Evolutionary conservation across 192 early-diverging fungal species (phyloP).

Genomic region (Coemansia sp.): DNA sequence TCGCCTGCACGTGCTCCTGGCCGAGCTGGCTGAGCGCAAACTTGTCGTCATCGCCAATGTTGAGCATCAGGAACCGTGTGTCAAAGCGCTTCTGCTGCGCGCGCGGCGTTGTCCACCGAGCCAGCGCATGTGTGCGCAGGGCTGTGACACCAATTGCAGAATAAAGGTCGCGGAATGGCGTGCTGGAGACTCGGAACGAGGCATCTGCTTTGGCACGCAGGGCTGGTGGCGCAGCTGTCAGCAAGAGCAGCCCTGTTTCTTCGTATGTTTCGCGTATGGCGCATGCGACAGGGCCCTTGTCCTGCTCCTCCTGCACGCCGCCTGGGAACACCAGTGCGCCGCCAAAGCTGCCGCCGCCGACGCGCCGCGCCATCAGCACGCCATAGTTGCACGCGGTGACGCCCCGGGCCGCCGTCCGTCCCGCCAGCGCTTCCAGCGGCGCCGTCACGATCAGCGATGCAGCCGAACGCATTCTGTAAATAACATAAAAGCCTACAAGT

Average conservation of each 20-base stretch:
- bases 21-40: conserved; percentile 16
- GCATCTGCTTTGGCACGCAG: no score
- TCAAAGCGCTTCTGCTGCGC: conserved; percentile 32
- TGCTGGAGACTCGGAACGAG: no score
- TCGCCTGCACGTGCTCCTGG: conserved; percentile 9
- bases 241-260: conserved; percentile 70
- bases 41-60: conserved; percentile 14
- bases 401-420: background rate
- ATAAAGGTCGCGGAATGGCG: conserved; percentile 57
- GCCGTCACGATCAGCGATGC: conserved; percentile 47
- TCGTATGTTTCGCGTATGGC: conserved; percentile 81
- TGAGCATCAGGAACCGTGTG: conserved; percentile 40
- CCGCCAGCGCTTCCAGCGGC: conserved; percentile 9
- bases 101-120: conserved; percentile 50
- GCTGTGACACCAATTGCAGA: conserved; percentile 45
- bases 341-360: conserved; percentile 32
- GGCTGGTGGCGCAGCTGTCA: conserved; percentile 9
- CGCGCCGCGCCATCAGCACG: conserved; percentile 47
- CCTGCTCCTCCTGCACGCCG: conserved; percentile 31
- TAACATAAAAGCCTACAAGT: background rate
- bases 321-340: conserved; percentile 46
- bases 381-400: conserved; percentile 34
- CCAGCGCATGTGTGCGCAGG: conserved; percentile 54
- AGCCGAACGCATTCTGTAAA: conserved; percentile 1
- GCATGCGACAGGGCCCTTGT: conserved; percentile 47